phyloP scores from a whole-genome alignment of 768 basidiomycete genomes.

The Auriscalpium orientale region DNA sequence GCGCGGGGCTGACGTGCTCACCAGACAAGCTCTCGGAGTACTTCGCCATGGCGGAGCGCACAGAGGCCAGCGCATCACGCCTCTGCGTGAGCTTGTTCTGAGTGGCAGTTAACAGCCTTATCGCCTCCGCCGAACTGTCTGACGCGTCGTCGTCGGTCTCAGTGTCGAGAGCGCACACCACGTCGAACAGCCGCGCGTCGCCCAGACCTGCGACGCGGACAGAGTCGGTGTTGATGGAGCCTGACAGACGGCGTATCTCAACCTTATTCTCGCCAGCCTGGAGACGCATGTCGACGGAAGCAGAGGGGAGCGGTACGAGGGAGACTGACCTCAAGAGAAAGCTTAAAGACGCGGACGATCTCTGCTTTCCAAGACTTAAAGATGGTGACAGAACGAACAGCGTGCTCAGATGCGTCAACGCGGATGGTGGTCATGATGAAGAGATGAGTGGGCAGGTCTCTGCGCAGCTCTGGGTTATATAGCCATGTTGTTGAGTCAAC shows the following conservation, averaged over 20 bases:
- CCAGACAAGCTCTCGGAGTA: constrained; percentile 38
- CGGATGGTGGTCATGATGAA: not conserved
- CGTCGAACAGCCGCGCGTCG: constrained; percentile 44
- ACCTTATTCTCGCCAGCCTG: constrained; percentile 50
- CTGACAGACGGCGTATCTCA: constrained; percentile 41
- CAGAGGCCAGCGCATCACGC: constrained; percentile 32
- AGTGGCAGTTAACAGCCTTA: constrained; percentile 25
- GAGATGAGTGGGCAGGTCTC: too few species aligned
- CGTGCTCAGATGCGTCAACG: constrained; percentile 29
- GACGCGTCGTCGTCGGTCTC: constrained; percentile 13
- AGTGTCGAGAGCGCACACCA: constrained; percentile 37
- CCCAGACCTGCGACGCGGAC: constrained; percentile 45
- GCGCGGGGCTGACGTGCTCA: constrained; percentile 31
- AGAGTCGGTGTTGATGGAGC: constrained; percentile 42
- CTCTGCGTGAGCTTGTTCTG: constrained; percentile 31
- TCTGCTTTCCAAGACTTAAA: constrained; percentile 52
- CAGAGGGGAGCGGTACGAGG: not conserved
- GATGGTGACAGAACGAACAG: constrained; percentile 49
- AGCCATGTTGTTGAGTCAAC: too few species aligned
- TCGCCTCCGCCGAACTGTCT: constrained; percentile 16
- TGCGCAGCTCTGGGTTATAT: too few species aligned
- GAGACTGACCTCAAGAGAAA: constrained; percentile 41
- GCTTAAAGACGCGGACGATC: constrained; percentile 41
- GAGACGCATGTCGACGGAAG: not conserved
- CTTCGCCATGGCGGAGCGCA: constrained; percentile 33